Evolutionary conservation across 2,329 filamentous ascomycete genomes (phyloP).

Genomic region (Epichloe sp.): DNA sequence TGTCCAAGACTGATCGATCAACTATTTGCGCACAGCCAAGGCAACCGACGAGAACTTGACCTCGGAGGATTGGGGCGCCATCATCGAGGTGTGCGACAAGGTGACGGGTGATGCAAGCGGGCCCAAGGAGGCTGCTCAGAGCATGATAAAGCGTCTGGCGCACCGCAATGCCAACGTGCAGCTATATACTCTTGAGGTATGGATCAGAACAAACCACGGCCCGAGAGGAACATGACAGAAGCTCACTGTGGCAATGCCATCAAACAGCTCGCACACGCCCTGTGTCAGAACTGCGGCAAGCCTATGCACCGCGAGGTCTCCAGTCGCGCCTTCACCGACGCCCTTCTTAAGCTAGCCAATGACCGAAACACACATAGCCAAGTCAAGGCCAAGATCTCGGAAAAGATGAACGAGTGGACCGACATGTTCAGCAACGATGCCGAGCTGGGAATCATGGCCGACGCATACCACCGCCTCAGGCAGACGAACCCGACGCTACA

Average conservation of each 20-base stretch:
- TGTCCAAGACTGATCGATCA: neutral
- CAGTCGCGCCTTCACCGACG: constrained; percentile 87
- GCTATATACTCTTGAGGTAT: constrained; percentile 79
- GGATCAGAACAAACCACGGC: neutral
- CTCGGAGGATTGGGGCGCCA: constrained; percentile 57
- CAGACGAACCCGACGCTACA: constrained; percentile 75
- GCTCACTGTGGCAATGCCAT: neutral
- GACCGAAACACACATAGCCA: constrained; percentile 93
- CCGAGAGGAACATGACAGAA: neutral
- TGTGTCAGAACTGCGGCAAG: constrained; percentile 83
- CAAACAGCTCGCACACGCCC: constrained; percentile 63
- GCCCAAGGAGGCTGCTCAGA: constrained; percentile 74
- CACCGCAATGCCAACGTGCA: constrained; percentile 95
- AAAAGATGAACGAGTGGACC: constrained; percentile 92
- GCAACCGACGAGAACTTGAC: constrained; percentile 98
- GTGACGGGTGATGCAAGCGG: constrained; percentile 41
- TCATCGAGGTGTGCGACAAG: constrained; percentile 51
- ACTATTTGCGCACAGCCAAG: constrained; percentile 32
- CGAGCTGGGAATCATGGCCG: constrained; percentile 94
- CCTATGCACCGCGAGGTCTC: constrained; percentile 81
- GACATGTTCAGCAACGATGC: constrained; percentile 86
- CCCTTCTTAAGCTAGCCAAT: constrained; percentile 76
- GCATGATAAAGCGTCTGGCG: constrained; percentile 81
- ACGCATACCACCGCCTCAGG: constrained; percentile 83
- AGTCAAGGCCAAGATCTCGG: constrained; percentile 92